These are phyloP conservation scores for Tripidium arundinaceum DNA, from an alignment of 202 grass and related monocot genomes.

Conservation along the genomic window DNA sequence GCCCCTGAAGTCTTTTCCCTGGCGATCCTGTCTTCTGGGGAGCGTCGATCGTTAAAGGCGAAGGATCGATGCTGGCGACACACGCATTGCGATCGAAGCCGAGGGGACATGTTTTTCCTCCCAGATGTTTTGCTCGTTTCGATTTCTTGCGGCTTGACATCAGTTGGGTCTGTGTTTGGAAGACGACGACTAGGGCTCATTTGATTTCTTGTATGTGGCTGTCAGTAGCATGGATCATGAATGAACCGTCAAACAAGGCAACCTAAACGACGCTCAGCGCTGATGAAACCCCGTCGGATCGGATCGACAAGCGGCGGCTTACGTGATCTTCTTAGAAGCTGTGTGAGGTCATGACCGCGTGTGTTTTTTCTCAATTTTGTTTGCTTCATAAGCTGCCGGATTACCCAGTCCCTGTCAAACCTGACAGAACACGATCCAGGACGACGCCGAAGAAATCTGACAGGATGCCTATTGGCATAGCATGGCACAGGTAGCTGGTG, in stretches of 20 bases:
- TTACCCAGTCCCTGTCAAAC: background rate
- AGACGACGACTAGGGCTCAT: background rate
- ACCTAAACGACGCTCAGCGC: background rate
- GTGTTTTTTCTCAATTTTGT: background rate
- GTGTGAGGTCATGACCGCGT: background rate
- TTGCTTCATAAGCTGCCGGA: background rate
- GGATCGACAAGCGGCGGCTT: background rate
- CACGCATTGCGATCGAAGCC: background rate
- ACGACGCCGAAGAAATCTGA: background rate
- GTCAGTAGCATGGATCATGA: background rate
- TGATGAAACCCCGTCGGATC: background rate
- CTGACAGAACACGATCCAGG: background rate
- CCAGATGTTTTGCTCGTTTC: background rate
- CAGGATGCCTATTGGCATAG: background rate
- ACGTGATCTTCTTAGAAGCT: background rate
- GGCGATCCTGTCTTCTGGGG: constrained; percentile 16
- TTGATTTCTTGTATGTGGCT: background rate
- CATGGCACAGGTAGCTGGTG: background rate
- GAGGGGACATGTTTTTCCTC: background rate
- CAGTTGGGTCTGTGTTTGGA: background rate
- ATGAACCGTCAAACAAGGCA: constrained; percentile 1
- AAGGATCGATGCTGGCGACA: background rate
- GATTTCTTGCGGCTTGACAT: background rate
- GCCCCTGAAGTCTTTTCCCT: background rate
- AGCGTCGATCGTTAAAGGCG: constrained; percentile 27